A percentile compares a stretch with the other conserved stretches of the same genome.
phyloP scores from a whole-genome alignment of 2,329 filamentous ascomycete species.

The Cladorrhinum sp. region DNA sequence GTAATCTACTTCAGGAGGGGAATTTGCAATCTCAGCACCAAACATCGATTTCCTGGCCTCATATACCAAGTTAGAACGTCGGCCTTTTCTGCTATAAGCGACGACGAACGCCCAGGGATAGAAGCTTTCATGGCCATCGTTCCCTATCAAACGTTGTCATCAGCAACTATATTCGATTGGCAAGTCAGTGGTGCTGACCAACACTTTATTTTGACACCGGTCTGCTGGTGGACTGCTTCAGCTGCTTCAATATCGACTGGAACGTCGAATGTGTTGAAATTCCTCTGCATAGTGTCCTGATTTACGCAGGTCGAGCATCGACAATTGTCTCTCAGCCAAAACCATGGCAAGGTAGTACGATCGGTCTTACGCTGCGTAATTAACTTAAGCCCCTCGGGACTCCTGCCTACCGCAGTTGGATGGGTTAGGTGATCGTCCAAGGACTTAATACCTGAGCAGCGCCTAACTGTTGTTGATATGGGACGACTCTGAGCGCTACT shows the following conservation, averaged over 20 bases:
- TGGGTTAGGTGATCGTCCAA: background rate
- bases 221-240: slow-evolving; percentile 30
- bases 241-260: slow-evolving; percentile 40
- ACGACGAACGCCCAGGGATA: slow-evolving; percentile 65
- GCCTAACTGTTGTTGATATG: background rate
- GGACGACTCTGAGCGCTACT: background rate
- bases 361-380: background rate
- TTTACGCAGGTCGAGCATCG: slow-evolving; percentile 66
- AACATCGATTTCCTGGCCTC: slow-evolving; percentile 25
- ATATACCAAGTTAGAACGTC: slow-evolving; percentile 21
- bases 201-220: slow-evolving; percentile 10
- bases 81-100: slow-evolving; percentile 39
- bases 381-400: background rate
- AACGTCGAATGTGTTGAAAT: slow-evolving; percentile 66
- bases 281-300: slow-evolving; percentile 66
- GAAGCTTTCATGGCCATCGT: slow-evolving; percentile 62
- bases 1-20: slow-evolving; percentile 60
- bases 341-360: background rate
- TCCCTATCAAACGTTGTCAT: slow-evolving; percentile 51
- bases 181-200: background rate
- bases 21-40: slow-evolving; percentile 35
- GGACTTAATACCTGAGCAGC: background rate
- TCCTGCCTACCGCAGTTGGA: background rate
- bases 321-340: slow-evolving; percentile 61
- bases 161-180: background rate